Evolutionary conservation across 176 grass and related monocot species (phyloP), one percentile per base, ranked within the genome.

Genomic region (Saccharum spontaneum): DNA sequence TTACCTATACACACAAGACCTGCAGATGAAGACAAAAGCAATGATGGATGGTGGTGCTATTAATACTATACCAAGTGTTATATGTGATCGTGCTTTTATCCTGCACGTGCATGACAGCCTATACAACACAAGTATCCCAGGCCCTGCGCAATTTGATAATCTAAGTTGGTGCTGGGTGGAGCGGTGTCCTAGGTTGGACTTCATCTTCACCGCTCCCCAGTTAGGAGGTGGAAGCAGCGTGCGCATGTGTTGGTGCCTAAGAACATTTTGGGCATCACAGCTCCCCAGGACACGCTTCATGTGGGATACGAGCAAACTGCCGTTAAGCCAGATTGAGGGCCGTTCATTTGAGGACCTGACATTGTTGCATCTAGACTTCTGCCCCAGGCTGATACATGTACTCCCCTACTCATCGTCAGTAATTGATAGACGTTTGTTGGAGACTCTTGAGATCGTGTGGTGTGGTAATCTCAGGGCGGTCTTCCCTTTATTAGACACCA

Each of bases 171-270:
- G 75, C 18, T 49, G 49, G n/a, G 18, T 85, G 3, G 83, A 85
- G 65, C 57, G 75, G 37, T 85, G 83, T 26, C 75, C 45, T 8
- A 67, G 3, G 9, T 8, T 84, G 63, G 10, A 75, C 4, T 23
- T 26, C 0, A 24, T 85, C 16, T 37, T 37, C 4, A 37, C 36
- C 3, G 36, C 36, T 73, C 68, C 69, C 10, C 4, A 1, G 15
- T 39, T 24, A 45, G 38, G 9, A 12, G 22, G 10, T 23, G 5
- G 2, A 18, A 10, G 6, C 17, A 0, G 2, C 0, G 5, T 13
- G 0, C 1, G 0, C 0, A 6, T 34, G 6, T 69, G 57, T 15
- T 1, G 0, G 0, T 0, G 0, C 0, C 24, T 85, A 1, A 0
- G 0, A 0, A 85, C 83, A 24, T 46, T 85, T 0, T 85, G 65